Conservation (phyloP, 495 filamentous ascomycete species). For the Thozetella sp. region DNA sequence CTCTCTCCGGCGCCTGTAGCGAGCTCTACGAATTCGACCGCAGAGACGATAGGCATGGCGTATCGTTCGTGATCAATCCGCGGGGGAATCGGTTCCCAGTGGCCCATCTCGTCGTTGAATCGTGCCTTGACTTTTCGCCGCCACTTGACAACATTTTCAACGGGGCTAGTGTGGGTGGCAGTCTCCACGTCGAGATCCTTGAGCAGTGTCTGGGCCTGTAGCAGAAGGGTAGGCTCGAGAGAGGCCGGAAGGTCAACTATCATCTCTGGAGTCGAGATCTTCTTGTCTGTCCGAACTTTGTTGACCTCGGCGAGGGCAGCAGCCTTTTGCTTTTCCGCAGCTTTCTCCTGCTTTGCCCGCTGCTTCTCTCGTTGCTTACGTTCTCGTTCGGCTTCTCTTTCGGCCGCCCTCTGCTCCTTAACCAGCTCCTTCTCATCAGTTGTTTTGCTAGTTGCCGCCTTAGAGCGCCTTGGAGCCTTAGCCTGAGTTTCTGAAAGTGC, state of each 20-base stretch:
- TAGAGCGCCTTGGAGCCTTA: neutral
- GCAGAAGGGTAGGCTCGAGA: constrained; percentile 56
- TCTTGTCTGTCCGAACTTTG: constrained; percentile 75
- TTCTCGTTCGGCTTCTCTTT: constrained; percentile 58
- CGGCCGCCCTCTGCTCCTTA: constrained; percentile 33
- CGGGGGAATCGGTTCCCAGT: constrained; percentile 67
- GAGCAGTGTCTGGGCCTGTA: constrained; percentile 58
- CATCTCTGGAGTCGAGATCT: constrained; percentile 78
- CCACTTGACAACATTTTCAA: constrained; percentile 72
- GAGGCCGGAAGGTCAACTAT: constrained; percentile 72
- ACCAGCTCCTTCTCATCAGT: constrained; percentile 33
- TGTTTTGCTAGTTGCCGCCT: constrained; percentile 24
- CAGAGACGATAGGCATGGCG: constrained; percentile 66
- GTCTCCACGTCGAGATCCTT: constrained; percentile 34
- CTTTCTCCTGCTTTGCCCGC: constrained; percentile 60
- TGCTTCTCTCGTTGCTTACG: constrained; percentile 50
- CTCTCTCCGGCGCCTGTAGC: constrained; percentile 43
- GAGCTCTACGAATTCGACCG: constrained; percentile 69
- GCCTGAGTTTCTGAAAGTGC: neutral
- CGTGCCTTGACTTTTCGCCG: constrained; percentile 65
- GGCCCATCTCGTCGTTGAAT: constrained; percentile 61
- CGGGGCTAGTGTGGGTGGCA: constrained; percentile 44
- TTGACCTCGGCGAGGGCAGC: constrained; percentile 76
- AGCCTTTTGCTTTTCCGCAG: constrained; percentile 64
- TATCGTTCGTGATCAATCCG: constrained; percentile 65